phyloP scores from a whole-genome alignment of 352 stramenopile genomes.

The Phytophthora colocasiae region DNA sequence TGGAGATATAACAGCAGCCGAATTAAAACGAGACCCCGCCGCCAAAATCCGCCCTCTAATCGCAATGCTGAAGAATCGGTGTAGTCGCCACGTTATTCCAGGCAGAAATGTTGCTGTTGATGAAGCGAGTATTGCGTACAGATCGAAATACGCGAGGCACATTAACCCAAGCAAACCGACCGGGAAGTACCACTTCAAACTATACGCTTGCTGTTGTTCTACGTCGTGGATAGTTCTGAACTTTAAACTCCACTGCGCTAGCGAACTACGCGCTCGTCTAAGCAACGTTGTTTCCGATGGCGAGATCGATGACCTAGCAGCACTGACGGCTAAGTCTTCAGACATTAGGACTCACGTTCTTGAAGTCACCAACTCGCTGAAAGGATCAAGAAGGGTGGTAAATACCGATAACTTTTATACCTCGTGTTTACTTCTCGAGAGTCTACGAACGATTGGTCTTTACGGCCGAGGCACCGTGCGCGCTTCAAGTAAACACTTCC shows the following conservation, averaged over 20 bases:
- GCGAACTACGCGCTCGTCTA: background rate
- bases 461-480: background rate
- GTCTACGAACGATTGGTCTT: background rate
- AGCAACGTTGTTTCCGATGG: background rate
- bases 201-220: conserved; percentile 8
- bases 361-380: background rate
- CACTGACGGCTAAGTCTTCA: background rate
- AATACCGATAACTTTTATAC: background rate
- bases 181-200: conserved; percentile 18
- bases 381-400: background rate
- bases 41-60: conserved; percentile 24
- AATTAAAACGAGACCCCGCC: conserved; percentile 8
- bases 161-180: conserved; percentile 34
- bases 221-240: conserved; percentile 5
- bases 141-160: conserved; percentile 25
- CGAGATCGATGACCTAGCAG: background rate
- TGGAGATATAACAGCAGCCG: background rate
- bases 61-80: conserved; percentile 31
- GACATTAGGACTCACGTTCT: background rate
- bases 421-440: background rate
- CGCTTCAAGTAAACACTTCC: conserved; percentile 18
- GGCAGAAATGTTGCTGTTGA: conserved; percentile 23
- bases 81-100: conserved; percentile 17
- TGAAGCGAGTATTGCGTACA: conserved; percentile 1
- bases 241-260: conserved; percentile 6